Base-by-base conservation (phyloP, 2,329 filamentous ascomycete species). In the Fusarium bulbicola region DNA sequence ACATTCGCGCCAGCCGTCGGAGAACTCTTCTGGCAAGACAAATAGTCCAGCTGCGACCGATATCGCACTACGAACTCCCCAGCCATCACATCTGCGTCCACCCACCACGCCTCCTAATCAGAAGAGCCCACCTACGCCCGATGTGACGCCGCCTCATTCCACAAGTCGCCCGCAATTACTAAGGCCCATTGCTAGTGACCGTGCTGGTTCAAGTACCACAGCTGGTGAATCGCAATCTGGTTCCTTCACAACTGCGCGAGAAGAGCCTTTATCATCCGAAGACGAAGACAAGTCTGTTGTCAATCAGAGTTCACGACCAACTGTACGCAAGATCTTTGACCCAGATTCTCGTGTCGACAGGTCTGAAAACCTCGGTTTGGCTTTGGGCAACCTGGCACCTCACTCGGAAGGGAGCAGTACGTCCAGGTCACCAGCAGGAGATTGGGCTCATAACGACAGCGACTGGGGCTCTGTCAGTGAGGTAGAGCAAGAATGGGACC, bases 201-300 rank as follows among this genome's bases (percentile, higher is more conserved):
- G 87, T 39, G 80, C 83, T 43, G 80, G 81, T 28, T 88, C 87
- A 37, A 88, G 88, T 69, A 81, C 85, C 15, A 91, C 86, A 15
- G 89, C 86, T 12, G 86, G 85, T 4, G 91, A 89, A 59, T 90
- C 88, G n/a, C 87, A 87, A 43, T 87, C 90, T 28, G 91, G 92
- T 59, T 94, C 92, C 2, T 95, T 94, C 77, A 90, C 84, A 73
- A 95, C 93, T 6, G 92, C 92, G 9, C 86, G 85, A 43, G 92
- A 95, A 80, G 87, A 88, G 49, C 87, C 88, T 3, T 86, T 86
- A 24, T 89, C 89, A 3, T 92, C 91, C 26, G 89, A 90, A 36
- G 91, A 92, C 59, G 86, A 88, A 67, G 84, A 86, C 63, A 80
- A 77, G 62, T 82, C 83, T 20, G 85, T 85, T 7, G 73, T 84